Evolutionary conservation across 2,329 filamentous ascomycete genomes (phyloP), one percentile per base, ranked within the genome.

Genomic region (Magnaporthales sp.): DNA sequence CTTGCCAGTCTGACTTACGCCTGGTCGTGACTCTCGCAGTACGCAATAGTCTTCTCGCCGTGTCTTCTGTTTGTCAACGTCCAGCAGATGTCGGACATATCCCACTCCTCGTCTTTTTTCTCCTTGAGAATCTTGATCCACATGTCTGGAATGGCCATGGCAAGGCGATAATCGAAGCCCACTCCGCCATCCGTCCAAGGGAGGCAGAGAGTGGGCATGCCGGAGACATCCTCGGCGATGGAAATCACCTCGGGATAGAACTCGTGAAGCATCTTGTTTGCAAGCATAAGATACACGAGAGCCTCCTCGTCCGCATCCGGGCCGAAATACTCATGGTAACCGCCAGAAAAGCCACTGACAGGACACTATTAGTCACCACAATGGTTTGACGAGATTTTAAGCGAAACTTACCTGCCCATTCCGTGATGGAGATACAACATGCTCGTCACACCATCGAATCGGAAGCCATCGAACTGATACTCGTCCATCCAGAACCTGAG

Each of bases 111-210:
- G 73, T 99, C 95, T 74, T 90, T 85, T 76, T 92, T 88, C 79
- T 99, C 95, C 78, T 99, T 99, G 69, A 98, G 79, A 75, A 96
- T 92, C 80, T 99, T 99, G 84, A 99, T 99, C 88, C 96, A 99
- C 87, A 99, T 91, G 77, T 99, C 95, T 4, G 95, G 95, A 69
- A 99, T 89, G 4, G 95, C 95, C 95, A 99, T 99, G 66, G 93
- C 93, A 32, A 99, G 86, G 71, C 95, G 88, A 78, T 99, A 99
- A 79, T 99, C 95, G 76, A 99, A 99, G 29, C 95, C 95, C 71
- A 98, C 88, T 69, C 95, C 95, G 22, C 95, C 95, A 1, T 97
- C 82, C 1, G 90, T 89, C 54, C 97, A 81, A 7, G 91, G 88
- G 51, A 99, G 79, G 77, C 95, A 98, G 63, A 99, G 83, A n/a